These are phyloP conservation scores for Pyrus bretschneideri DNA, from an alignment of 306 rosid genomes.

Conservation along the genomic window DNA sequence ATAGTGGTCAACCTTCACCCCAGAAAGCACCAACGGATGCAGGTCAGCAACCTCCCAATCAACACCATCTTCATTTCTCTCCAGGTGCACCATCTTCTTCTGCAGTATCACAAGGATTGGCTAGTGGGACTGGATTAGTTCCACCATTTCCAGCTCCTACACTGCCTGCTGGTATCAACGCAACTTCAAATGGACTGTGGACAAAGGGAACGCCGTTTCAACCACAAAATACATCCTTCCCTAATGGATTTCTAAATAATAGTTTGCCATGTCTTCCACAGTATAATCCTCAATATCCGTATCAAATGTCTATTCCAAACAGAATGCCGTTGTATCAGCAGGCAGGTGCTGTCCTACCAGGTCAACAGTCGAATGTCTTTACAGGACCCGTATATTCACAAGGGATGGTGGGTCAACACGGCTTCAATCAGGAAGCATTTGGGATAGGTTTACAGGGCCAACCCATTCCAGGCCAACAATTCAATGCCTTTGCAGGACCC, in stretches of 20 bases:
- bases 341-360: constrained; percentile 29
- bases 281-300: constrained; percentile 32
- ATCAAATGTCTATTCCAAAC: constrained; percentile 44
- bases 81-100: constrained; percentile 33
- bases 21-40: constrained; percentile 10
- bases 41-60: constrained; percentile 17
- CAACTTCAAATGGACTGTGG: constrained; percentile 48
- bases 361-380: constrained; percentile 29
- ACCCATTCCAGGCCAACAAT: constrained; percentile 8
- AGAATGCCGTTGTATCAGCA: constrained; percentile 48
- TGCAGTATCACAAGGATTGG: constrained; percentile 31
- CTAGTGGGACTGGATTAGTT: constrained; percentile 23
- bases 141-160: constrained; percentile 34
- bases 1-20: constrained; percentile 16
- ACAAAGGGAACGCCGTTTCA: constrained; percentile 35
- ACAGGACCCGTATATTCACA: constrained; percentile 32
- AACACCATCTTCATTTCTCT: constrained; percentile 14
- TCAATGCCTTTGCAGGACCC: constrained; percentile 3
- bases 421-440: constrained; percentile 34
- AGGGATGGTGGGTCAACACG: constrained; percentile 45
- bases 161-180: constrained; percentile 24
- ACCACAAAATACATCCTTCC: constrained; percentile 38
- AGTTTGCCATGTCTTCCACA: constrained; percentile 42
- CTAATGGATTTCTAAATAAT: constrained; percentile 44
- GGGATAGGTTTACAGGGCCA: constrained; percentile 40